Conservation (phyloP, 2,329 filamentous ascomycete species). For the Colletotrichum siamense region DNA sequence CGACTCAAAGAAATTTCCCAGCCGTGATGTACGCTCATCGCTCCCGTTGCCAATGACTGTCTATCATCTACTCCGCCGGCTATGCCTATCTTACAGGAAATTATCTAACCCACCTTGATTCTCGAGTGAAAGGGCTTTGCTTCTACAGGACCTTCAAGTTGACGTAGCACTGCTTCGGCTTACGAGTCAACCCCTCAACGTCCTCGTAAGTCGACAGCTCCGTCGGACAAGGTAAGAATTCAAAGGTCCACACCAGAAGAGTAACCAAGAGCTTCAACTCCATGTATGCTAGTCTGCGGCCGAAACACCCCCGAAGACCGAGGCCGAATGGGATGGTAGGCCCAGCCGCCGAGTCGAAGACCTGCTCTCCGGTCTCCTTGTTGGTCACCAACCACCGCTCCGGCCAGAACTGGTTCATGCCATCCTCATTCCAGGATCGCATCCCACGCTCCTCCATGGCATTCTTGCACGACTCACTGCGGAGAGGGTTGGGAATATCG, state of each 20-base stretch:
- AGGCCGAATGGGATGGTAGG: constrained; percentile 28
- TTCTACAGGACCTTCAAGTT: background rate
- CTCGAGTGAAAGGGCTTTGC: background rate
- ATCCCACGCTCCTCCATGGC: background rate
- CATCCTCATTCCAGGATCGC: background rate
- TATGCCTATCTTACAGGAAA: background rate
- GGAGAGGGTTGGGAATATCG: constrained; percentile 17
- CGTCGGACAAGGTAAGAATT: constrained; percentile 14
- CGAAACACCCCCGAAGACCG: constrained; percentile 30
- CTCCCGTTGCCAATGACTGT: background rate
- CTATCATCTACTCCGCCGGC: background rate
- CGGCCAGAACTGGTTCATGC: constrained; percentile 21
- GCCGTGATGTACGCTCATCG: background rate
- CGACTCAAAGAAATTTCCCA: background rate
- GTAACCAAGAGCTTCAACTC: constrained; percentile 30
- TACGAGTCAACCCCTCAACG: background rate
- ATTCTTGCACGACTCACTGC: background rate
- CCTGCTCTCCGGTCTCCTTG: background rate
- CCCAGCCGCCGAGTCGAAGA: constrained; percentile 28
- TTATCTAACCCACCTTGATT: background rate
- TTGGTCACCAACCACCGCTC: constrained; percentile 24
- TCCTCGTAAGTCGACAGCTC: background rate
- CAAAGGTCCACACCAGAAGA: constrained; percentile 33
- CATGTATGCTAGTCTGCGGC: constrained; percentile 30
- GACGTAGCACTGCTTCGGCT: background rate